Evolutionary conservation across 2,329 filamentous ascomycete species (phyloP).

Genomic region (Phyllosticta capitalensis): DNA sequence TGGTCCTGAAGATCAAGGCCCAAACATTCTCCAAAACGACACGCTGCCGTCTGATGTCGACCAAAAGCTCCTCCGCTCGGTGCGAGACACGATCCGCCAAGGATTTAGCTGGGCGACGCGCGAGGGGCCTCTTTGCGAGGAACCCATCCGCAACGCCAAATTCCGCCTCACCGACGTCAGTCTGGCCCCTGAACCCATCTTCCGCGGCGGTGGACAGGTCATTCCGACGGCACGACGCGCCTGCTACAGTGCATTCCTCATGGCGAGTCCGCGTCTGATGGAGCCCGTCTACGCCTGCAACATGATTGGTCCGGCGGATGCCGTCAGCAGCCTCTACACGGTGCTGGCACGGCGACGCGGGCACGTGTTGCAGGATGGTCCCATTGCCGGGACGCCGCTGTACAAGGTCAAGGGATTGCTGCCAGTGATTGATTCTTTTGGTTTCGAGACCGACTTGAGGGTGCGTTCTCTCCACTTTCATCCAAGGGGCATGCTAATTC

Average conservation of each 20-base stretch:
- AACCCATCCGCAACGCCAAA: conserved; percentile 96
- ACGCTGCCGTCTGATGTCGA: conserved; percentile 91
- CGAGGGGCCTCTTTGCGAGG: conserved; percentile 94
- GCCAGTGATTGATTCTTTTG: conserved; percentile 94
- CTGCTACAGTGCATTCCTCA: conserved; percentile 92
- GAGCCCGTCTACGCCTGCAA: conserved; percentile 89
- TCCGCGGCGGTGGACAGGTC: conserved; percentile 90
- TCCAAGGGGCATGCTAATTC: not conserved
- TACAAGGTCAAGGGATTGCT: conserved; percentile 87
- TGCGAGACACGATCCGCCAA: conserved; percentile 87
- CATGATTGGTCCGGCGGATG: conserved; percentile 86
- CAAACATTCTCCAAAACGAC: conserved; percentile 95
- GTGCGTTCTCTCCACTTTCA: conserved; percentile 16
- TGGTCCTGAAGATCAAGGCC: conserved; percentile 86
- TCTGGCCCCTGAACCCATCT: conserved; percentile 83
- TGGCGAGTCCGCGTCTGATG: conserved; percentile 94
- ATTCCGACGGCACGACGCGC: conserved; percentile 90
- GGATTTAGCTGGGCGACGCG: conserved; percentile 94
- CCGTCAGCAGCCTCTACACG: conserved; percentile 82
- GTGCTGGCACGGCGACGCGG: conserved; percentile 80
- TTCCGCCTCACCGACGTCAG: conserved; percentile 91
- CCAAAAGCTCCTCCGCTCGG: conserved; percentile 76
- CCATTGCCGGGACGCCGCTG: conserved; percentile 86
- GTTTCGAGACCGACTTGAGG: conserved; percentile 92
- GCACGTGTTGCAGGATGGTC: conserved; percentile 88